Evolutionary conservation across 2,329 filamentous ascomycete genomes (phyloP), one percentile per base, ranked within the genome.

Genomic region (Emmonsiellopsis sp.): DNA sequence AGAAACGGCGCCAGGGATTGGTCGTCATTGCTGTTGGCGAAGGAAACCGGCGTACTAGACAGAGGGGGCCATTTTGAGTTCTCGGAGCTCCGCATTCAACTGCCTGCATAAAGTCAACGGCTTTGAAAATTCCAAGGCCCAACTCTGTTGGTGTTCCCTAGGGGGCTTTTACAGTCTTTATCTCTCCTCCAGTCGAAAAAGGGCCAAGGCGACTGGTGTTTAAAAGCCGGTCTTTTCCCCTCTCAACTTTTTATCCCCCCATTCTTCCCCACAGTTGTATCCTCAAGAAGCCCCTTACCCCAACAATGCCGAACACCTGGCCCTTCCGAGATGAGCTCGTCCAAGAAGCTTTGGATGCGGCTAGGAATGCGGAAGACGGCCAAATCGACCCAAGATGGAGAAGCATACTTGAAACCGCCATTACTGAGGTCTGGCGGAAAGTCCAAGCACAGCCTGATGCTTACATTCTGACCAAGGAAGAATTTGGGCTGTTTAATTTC

Each of bases 401-500:
- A 63, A 73, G 74, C 56, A 82, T 85, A 53, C 81, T 95, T 40
- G 84, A 90, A 65, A 68, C 68, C 49, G 84, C 81, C 33, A 73
- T 89, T 49, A 64, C 71, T 1, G 74, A 79, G 57, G 80, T 91
- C 58, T 92, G 87, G 87, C 66, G 65, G 43, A 84, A 81, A 61
- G 78, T 94, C 53, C 72, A 83, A 61, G 74, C 75, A 3, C 74
- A 84, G 34, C 86, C 86, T 46, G 66, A 71, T 50, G 74, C 75
- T n/a, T 94, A 92, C 68, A 70, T 93, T 58, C 83, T 94, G 74
- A 82, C 76, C 36, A 76, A 79, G 57, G 83, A 88, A 68, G 88
- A 95, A 71, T 94, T 93, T 63, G 82, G 87, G 52, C 78, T 94
- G 56, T 90, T 94, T 80, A 94, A 93, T 74, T 92, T 85, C 69